Evolutionary conservation across 2,329 filamentous ascomycete genomes (phyloP).

Genomic region (Pseudogymnoascus sp.): DNA sequence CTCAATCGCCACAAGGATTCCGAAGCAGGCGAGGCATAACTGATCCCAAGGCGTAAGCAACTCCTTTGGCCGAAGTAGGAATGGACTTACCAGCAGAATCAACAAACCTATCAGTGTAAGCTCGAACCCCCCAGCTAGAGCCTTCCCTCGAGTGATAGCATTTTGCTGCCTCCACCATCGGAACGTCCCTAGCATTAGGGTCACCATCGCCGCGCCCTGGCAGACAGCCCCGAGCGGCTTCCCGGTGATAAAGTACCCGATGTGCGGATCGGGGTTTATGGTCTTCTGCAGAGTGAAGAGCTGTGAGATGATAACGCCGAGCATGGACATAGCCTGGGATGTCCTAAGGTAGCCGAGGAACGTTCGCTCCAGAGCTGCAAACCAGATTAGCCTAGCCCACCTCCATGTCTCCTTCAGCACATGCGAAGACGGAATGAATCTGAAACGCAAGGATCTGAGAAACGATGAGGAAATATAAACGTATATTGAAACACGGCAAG

Average conservation of each 20-base stretch:
- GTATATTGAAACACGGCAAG: neutral
- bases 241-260: conserved; percentile 53
- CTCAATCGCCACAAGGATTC: conserved; percentile 21
- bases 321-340: conserved; percentile 58
- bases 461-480: neutral
- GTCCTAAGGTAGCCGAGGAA: conserved; percentile 67
- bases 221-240: conserved; percentile 45
- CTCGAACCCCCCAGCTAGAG: conserved; percentile 51
- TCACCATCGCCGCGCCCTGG: conserved; percentile 32
- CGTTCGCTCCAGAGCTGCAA: conserved; percentile 61
- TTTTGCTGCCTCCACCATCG: conserved; percentile 54
- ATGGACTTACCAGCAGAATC: conserved; percentile 38
- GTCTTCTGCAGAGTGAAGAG: conserved; percentile 48
- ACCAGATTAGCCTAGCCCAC: neutral
- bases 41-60: conserved; percentile 2
- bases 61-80: neutral
- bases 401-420: neutral
- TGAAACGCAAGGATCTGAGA: neutral
- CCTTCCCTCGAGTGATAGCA: conserved; percentile 48
- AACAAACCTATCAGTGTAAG: conserved; percentile 39
- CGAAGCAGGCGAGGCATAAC: conserved; percentile 19
- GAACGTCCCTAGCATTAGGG: conserved; percentile 42
- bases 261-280: conserved; percentile 26
- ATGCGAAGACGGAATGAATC: neutral
- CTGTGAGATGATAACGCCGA: conserved; percentile 57